Percentiles rank a stretch among this genome's conserved stretches.
phyloP scores from a whole-genome alignment of 208 protist species.

The Wallacemonas collosoma region DNA sequence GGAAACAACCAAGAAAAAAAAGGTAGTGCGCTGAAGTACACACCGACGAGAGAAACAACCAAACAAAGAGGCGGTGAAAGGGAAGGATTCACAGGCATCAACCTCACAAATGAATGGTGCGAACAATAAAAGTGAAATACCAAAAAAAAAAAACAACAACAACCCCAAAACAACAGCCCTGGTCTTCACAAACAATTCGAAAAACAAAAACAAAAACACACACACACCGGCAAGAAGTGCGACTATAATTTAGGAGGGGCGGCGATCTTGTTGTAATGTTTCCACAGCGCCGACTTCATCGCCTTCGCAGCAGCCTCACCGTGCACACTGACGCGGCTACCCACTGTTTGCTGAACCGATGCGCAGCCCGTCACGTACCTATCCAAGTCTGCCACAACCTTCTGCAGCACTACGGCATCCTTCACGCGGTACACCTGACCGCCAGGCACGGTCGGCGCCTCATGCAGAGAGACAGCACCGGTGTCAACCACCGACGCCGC shows the following conservation, averaged over 20 bases:
- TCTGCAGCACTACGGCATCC: not conserved
- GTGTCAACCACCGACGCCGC: conserved; percentile 18
- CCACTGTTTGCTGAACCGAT: not conserved
- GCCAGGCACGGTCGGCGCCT: not conserved
- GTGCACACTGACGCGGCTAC: not conserved
- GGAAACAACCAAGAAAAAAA: conserved; percentile 1
- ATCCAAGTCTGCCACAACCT: not conserved
- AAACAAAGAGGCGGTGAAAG: not conserved
- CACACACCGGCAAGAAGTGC: not conserved
- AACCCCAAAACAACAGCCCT: not conserved
- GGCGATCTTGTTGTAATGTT: conserved; percentile 14
- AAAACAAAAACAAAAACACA: conserved; percentile 1
- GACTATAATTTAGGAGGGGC: conserved; percentile 2
- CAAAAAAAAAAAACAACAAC: conserved; percentile 8
- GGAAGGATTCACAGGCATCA: not conserved
- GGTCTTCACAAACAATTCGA: not conserved
- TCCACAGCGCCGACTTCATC: conserved; percentile 9
- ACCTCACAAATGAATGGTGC: not conserved
- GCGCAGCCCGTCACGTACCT: conserved; percentile 1
- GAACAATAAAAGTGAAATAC: conserved; percentile 18
- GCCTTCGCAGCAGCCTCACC: not conserved
- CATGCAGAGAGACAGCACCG: not conserved
- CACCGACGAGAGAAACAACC: not conserved
- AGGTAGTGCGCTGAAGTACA: not conserved
- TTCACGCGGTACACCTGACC: not conserved